These are phyloP conservation scores for Platanthera zijinensis DNA, from an alignment of 106 monocot species.

Conservation along the genomic window DNA sequence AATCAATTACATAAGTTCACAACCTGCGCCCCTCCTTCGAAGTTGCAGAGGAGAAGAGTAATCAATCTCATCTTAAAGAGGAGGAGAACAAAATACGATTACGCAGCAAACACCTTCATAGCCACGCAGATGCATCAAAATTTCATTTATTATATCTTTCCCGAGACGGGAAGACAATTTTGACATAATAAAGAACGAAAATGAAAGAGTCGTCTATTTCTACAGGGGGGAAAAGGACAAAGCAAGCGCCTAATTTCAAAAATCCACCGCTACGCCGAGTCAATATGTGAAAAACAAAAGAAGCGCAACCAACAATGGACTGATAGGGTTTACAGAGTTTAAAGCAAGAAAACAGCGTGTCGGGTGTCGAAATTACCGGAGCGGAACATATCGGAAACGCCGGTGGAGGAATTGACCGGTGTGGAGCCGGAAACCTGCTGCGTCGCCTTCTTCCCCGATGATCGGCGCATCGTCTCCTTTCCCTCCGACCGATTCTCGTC, in stretches of 20 bases:
- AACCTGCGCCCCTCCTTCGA: background rate
- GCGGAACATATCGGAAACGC: constrained; percentile 7
- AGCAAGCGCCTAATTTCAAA: background rate
- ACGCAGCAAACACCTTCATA: background rate
- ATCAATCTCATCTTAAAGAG: background rate
- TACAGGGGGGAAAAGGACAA: background rate
- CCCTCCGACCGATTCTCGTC: background rate
- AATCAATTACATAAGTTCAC: background rate
- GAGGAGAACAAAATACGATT: background rate
- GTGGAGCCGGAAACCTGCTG: background rate
- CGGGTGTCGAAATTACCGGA: background rate
- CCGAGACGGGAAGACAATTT: background rate
- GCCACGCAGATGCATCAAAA: background rate
- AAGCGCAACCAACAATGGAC: background rate
- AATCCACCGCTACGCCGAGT: background rate
- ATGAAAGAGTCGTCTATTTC: background rate
- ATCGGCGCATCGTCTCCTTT: constrained; percentile 3
- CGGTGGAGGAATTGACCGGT: constrained; percentile 1
- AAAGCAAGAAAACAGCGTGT: background rate
- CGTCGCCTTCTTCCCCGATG: constrained; percentile 6
- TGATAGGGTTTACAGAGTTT: too few relatives aligned
- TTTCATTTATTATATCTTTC: background rate
- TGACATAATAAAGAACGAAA: background rate
- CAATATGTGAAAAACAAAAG: background rate
- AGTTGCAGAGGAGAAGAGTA: background rate